Percentiles rank a stretch among this genome's conserved stretches.
phyloP scores from a whole-genome alignment of 129 eudicot genomes.

The Arctium minus region DNA sequence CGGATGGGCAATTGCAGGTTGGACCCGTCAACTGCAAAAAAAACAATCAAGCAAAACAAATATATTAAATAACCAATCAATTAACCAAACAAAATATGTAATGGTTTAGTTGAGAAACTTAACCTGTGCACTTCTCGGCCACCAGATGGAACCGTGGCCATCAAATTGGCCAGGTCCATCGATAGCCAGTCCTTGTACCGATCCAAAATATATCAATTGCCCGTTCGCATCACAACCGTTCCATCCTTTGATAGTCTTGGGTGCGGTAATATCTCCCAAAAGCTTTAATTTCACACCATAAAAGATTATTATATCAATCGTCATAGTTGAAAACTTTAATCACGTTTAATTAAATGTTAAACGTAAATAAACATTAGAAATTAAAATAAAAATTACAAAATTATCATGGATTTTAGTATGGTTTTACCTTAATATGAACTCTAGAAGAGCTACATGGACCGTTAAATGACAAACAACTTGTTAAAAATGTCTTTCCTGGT shows the following conservation, averaged over 20 bases:
- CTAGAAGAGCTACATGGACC: constrained; percentile 32
- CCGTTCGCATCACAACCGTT: neutral
- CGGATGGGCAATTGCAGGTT: constrained; percentile 19
- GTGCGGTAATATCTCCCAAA: constrained; percentile 24
- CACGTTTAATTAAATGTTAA: neutral
- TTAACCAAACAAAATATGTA: neutral
- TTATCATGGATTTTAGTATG: neutral
- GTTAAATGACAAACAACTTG: constrained; percentile 15
- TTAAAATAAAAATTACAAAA: neutral
- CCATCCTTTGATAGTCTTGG: constrained; percentile 22
- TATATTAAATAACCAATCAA: neutral
- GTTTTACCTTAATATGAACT: constrained; percentile 17
- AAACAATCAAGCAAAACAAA: neutral
- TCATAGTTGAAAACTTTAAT: neutral
- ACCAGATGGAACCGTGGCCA: constrained; percentile 33
- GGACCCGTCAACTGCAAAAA: neutral
- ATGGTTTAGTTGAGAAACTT: neutral
- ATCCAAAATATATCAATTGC: neutral
- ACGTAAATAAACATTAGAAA: neutral
- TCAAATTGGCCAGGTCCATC: constrained; percentile 31
- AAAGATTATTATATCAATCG: neutral
- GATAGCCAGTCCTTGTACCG: constrained; percentile 17
- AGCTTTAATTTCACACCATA: neutral
- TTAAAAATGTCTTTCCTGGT: constrained; percentile 12
- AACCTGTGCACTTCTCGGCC: neutral